phyloP scores from a whole-genome alignment of 2,329 filamentous ascomycete species.

The Dactylellina sp. region DNA sequence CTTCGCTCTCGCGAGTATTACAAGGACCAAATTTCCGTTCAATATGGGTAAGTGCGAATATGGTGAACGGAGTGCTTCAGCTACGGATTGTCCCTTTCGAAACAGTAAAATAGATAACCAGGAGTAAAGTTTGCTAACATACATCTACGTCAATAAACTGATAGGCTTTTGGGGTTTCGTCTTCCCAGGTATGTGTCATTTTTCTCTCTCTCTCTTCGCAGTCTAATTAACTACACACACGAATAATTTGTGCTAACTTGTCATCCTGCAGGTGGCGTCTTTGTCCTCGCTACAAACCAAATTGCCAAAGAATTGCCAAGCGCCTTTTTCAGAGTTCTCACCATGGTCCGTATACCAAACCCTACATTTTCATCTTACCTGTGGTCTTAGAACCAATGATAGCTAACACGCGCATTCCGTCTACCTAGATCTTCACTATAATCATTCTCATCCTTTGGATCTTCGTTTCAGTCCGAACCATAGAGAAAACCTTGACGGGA shows the following conservation, averaged over 20 bases:
- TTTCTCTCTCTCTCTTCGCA: not conserved
- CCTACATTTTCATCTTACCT: not conserved
- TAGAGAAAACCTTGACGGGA: constrained; percentile 67
- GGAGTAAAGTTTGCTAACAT: constrained; percentile 24
- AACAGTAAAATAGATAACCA: not conserved
- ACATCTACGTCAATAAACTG: not conserved
- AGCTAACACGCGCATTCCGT: not conserved
- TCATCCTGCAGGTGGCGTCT: constrained; percentile 66
- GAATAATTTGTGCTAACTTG: constrained; percentile 14
- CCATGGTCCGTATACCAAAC: constrained; percentile 64
- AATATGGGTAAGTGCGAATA: constrained; percentile 74
- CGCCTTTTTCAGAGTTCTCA: constrained; percentile 70
- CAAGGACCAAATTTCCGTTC: constrained; percentile 68
- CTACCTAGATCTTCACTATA: constrained; percentile 66
- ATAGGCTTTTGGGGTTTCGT: constrained; percentile 55
- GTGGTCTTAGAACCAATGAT: not conserved
- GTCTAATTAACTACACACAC: not conserved
- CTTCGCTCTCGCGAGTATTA: constrained; percentile 68
- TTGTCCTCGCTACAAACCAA: constrained; percentile 67
- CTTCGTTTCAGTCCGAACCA: constrained; percentile 68
- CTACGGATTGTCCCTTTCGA: not conserved
- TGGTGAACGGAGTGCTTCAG: constrained; percentile 65
- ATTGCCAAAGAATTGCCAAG: constrained; percentile 69
- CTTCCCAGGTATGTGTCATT: constrained; percentile 52
- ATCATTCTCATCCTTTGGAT: constrained; percentile 70